These are phyloP conservation scores for Penicillium concentricum DNA, from an alignment of 2,329 filamentous ascomycete genomes.

Conservation along the genomic window DNA sequence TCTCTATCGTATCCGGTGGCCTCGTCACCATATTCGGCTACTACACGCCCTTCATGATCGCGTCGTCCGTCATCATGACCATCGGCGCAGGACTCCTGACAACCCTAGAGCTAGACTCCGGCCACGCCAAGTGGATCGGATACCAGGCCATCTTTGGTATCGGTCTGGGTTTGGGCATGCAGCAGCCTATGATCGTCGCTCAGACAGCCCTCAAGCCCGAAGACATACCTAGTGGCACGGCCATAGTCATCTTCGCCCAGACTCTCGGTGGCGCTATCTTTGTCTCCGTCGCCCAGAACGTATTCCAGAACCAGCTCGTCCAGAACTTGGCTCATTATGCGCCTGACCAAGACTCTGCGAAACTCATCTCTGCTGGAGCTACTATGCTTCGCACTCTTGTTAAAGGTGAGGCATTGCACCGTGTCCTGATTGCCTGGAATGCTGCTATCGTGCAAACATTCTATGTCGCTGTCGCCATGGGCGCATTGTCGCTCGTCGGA, in stretches of 20 bases:
- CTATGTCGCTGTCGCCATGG: slow-evolving; percentile 41
- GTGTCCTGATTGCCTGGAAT: slow-evolving; percentile 39
- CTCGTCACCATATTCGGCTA: slow-evolving; percentile 36
- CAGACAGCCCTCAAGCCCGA: slow-evolving; percentile 33
- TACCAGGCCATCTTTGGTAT: slow-evolving; percentile 40
- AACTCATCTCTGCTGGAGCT: slow-evolving; percentile 37
- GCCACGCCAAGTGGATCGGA: slow-evolving; percentile 38
- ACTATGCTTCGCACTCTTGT: slow-evolving; percentile 37
- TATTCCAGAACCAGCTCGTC: slow-evolving; percentile 39
- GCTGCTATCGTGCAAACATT: slow-evolving; percentile 38
- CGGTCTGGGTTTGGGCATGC: slow-evolving; percentile 38
- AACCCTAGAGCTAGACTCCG: slow-evolving; percentile 34
- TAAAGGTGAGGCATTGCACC: slow-evolving; percentile 23
- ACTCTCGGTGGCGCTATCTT: slow-evolving; percentile 41
- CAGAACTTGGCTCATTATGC: slow-evolving; percentile 25
- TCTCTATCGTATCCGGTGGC: slow-evolving; percentile 33
- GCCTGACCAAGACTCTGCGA: slow-evolving; percentile 26
- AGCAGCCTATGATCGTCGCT: slow-evolving; percentile 36
- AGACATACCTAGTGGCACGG: slow-evolving; percentile 38
- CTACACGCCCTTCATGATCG: slow-evolving; percentile 42
- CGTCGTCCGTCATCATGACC: slow-evolving; percentile 31
- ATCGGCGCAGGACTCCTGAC: slow-evolving; percentile 39
- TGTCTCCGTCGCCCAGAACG: slow-evolving; percentile 38
- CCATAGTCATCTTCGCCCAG: slow-evolving; percentile 38
- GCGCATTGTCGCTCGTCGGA: slow-evolving; percentile 34